These are phyloP conservation scores for Byssoonygena ceratinophila DNA, from an alignment of 2,329 filamentous ascomycete species.

Conservation along the genomic window DNA sequence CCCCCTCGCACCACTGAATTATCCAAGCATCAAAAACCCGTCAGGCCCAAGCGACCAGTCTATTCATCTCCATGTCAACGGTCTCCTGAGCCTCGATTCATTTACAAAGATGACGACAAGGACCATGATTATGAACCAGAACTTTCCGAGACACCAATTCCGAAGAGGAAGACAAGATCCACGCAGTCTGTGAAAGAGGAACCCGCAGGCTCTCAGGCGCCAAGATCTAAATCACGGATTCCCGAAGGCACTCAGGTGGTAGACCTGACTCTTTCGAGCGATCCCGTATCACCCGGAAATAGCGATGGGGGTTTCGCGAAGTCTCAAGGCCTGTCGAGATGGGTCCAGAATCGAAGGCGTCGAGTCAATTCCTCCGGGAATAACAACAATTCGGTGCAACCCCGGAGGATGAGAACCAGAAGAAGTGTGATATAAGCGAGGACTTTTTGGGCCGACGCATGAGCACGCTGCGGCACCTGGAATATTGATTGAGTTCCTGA, in stretches of 20 bases:
- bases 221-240: slow-evolving; percentile 3
- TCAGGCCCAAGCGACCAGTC: not conserved
- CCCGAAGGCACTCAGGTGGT: slow-evolving; percentile 23
- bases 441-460: too few relatives aligned
- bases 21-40: not conserved
- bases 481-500: not conserved
- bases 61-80: slow-evolving; percentile 3
- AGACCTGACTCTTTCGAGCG: slow-evolving; percentile 33
- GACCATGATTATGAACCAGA: not conserved
- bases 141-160: not conserved
- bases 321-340: slow-evolving; percentile 24
- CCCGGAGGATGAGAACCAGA: not conserved
- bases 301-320: slow-evolving; percentile 25
- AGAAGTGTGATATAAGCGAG: slow-evolving; percentile 6
- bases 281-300: slow-evolving; percentile 20
- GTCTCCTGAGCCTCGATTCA: not conserved
- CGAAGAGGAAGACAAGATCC: not conserved
- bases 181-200: slow-evolving; percentile 1
- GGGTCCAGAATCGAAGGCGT: slow-evolving; percentile 21
- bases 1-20: not conserved
- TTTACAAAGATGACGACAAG: not conserved
- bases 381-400: not conserved
- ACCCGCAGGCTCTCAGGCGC: slow-evolving; percentile 3
- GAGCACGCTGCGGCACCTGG: too few relatives aligned
- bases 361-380: not conserved